These are phyloP conservation scores for Backusella psychrophila DNA, from an alignment of 192 early-diverging fungal genomes.

Conservation along the genomic window DNA sequence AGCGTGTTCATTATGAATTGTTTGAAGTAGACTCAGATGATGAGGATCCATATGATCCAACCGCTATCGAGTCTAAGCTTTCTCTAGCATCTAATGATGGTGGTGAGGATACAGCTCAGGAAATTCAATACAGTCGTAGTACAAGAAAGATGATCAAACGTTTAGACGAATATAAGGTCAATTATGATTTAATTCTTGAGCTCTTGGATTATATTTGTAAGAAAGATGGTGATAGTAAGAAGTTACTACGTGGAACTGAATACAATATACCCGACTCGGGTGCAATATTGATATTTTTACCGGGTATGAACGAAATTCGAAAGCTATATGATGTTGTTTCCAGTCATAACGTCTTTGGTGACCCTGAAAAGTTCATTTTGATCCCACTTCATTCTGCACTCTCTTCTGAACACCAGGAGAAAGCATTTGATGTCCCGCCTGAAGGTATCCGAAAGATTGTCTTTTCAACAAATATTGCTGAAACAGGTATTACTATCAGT, in stretches of 20 bases:
- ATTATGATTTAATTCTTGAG: slow-evolving; percentile 53
- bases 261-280: slow-evolving; percentile 54
- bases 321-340: slow-evolving; percentile 52
- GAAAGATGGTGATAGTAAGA: background rate
- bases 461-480: slow-evolving; percentile 78
- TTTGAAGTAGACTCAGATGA: slow-evolving; percentile 31
- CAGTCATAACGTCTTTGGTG: slow-evolving; percentile 42
- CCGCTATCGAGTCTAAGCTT: slow-evolving; percentile 12
- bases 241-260: slow-evolving; percentile 27
- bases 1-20: slow-evolving; percentile 28
- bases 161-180: slow-evolving; percentile 53
- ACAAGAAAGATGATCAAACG: slow-evolving; percentile 43
- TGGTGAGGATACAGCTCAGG: background rate
- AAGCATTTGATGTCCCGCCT: slow-evolving; percentile 60
- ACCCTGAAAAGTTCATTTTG: slow-evolving; percentile 37
- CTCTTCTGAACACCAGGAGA: slow-evolving; percentile 62
- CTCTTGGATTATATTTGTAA: slow-evolving; percentile 45
- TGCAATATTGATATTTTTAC: slow-evolving; percentile 74
- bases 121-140: background rate
- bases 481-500: slow-evolving; percentile 80
- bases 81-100: background rate
- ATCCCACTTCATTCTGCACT: slow-evolving; percentile 59
- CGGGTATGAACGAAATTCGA: slow-evolving; percentile 70
- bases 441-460: slow-evolving; percentile 69
- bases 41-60: slow-evolving; percentile 26